These are phyloP conservation scores for Fusarium pseudonygamai DNA, from an alignment of 2,329 filamentous ascomycete species.

Conservation along the genomic window DNA sequence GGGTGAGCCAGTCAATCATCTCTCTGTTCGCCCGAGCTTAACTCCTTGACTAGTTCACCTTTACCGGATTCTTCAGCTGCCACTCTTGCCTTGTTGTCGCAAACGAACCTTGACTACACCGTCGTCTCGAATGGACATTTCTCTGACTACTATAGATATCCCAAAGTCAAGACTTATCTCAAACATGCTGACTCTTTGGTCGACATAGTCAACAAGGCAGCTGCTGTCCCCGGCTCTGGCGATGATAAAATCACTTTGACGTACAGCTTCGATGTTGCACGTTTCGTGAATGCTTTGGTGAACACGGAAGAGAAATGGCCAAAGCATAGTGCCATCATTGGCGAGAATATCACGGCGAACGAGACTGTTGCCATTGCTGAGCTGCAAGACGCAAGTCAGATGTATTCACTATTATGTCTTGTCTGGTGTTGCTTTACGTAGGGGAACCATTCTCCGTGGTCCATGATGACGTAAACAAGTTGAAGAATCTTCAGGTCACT, in stretches of 20 bases:
- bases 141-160: neutral
- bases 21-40: rapidly evolving
- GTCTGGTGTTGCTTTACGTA: neutral
- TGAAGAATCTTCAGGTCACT: neutral
- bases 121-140: neutral
- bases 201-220: neutral
- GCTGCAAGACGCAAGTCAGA: too few species aligned
- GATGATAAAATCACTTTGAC: rapidly evolving
- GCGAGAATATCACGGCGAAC: neutral
- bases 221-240: neutral
- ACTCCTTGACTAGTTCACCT: neutral
- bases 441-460: neutral
- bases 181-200: neutral
- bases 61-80: neutral
- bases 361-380: neutral
- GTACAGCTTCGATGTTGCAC: neutral
- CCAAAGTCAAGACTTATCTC: neutral
- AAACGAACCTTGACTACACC: neutral
- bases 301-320: neutral
- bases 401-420: rapidly evolving
- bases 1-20: neutral
- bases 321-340: neutral
- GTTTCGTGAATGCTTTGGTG: neutral
- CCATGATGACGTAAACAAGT: neutral
- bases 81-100: neutral